Evolutionary conservation across 1,284 basidiomycete genomes (phyloP).

Genomic region (Polyporus tsugae): DNA sequence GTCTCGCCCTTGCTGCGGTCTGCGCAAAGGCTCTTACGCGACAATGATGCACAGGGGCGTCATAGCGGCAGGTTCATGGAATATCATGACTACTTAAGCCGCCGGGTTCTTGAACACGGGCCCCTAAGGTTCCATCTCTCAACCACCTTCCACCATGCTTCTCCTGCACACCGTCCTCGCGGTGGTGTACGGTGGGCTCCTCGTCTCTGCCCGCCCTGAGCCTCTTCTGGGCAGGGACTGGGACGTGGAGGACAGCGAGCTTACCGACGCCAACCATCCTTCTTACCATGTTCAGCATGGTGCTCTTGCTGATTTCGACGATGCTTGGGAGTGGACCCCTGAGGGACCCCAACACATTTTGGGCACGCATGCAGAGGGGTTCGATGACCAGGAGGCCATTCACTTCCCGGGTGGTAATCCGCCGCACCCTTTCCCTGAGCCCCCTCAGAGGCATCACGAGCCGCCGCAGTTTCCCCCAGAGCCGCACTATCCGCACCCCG

Average conservation of each 20-base stretch:
- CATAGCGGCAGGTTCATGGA: constrained; percentile 9
- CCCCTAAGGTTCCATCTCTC: constrained; percentile 12
- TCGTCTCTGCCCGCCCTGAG: constrained; percentile 31
- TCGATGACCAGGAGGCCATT: constrained; percentile 4
- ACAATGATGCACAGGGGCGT: constrained; percentile 17
- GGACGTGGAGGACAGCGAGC: constrained; percentile 9
- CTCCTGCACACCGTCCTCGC: constrained; percentile 33
- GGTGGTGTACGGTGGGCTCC: constrained; percentile 33
- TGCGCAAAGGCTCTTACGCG: constrained; percentile 18
- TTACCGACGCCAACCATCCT: constrained; percentile 7
- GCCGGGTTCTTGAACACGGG: background rate
- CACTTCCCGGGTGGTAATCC: background rate
- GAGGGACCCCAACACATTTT: constrained; percentile 21
- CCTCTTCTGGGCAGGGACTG: constrained; percentile 8
- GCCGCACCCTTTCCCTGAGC: constrained; percentile 14
- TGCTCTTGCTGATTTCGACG: background rate
- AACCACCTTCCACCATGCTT: constrained; percentile 29
- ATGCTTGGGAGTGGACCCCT: constrained; percentile 13
- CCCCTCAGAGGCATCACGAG: constrained; percentile 22
- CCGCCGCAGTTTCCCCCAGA: constrained; percentile 18
- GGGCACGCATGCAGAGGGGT: background rate
- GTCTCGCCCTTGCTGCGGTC: constrained; percentile 30
- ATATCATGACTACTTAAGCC: constrained; percentile 12
- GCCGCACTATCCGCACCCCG: constrained; percentile 16
- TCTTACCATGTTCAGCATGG: constrained; percentile 1